Percentiles rank a stretch among this genome's conserved stretches.
These are phyloP conservation scores for Coniochaeta ligniaria DNA, from an alignment of 2,329 filamentous ascomycete species.

Conservation along the genomic window DNA sequence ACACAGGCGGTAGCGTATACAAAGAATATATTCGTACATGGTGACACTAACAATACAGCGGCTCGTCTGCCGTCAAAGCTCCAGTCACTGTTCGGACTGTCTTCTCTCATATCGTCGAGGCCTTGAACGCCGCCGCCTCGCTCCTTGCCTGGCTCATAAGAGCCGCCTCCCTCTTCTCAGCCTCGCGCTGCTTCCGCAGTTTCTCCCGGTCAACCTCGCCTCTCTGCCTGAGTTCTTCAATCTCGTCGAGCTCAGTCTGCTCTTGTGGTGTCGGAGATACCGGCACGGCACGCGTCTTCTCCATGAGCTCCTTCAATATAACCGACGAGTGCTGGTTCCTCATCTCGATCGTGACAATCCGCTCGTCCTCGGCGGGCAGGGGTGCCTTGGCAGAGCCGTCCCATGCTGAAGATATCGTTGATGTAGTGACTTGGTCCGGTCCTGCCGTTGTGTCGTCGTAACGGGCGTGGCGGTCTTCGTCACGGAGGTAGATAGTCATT, in stretches of 20 bases:
- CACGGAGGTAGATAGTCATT: constrained; percentile 58
- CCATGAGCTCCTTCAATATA: constrained; percentile 57
- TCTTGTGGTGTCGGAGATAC: constrained; percentile 55
- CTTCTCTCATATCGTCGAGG: neutral
- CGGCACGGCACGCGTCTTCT: constrained; percentile 51
- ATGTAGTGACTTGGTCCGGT: neutral
- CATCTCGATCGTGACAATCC: constrained; percentile 53
- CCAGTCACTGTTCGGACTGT: neutral
- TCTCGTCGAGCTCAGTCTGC: constrained; percentile 44
- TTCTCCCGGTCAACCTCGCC: constrained; percentile 47
- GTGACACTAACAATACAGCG: neutral
- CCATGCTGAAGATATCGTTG: constrained; percentile 31
- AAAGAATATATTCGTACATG: constrained; percentile 13
- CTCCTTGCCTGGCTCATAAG: constrained; percentile 48
- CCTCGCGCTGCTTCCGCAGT: constrained; percentile 43
- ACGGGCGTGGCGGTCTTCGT: constrained; percentile 10
- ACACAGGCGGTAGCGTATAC: constrained; percentile 7
- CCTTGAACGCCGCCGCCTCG: constrained; percentile 36
- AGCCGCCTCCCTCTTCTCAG: constrained; percentile 55
- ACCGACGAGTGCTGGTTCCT: constrained; percentile 51
- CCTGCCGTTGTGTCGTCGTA: neutral
- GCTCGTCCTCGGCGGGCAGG: constrained; percentile 39
- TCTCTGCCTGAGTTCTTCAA: constrained; percentile 46
- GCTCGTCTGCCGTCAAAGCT: neutral
- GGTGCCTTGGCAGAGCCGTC: constrained; percentile 41